Evolutionary conservation across 257 asterid genomes (phyloP), one percentile per base, ranked within the genome.

Genomic region (Lavandula angustifolia): DNA sequence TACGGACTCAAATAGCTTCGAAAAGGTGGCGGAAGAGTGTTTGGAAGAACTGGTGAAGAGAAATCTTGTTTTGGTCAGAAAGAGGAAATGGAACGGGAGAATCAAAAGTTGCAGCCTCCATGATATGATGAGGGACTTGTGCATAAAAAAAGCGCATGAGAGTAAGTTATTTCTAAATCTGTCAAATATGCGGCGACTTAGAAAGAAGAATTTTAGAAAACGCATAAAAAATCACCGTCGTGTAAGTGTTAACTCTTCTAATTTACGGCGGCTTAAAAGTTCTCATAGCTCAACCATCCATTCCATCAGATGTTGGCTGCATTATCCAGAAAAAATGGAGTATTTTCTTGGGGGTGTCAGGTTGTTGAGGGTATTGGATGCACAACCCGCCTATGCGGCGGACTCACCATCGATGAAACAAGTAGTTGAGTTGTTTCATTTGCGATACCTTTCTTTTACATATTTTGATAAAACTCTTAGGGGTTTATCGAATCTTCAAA

Each of bases 11-110:
- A 16, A 70, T 11, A 48, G 9, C 14, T 41, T 42, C 8, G 79
- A 69, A 42, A 40, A 64, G 7, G 22, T 0, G 11, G 64, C 61
- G 1, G 42, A 52, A 27, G 67, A 43, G n/a, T 66, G 33, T 43
- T 34, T 75, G 14, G 57, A 64, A 35, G 50, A 69, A 10, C 71
- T 66, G 32, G 64, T 66, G 5, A 66, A 66, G 64, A 66, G 71
- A 62, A 74, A 42, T 41, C 70, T 74, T 67, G 51, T 68, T n/a
- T 11, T 74, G 29, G 71, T 68, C 5, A 7, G 31, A 6, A 44
- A 44, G 32, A 29, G 55, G 38, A 70, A 50, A 14, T 18, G 5
- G 1, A 41, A 33, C 8, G 73, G 79, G 0, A 69, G 40, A 59
- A 50, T 70, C 7, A 64, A 64, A 32, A 22, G 43, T 3, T 69